These are phyloP conservation scores for Yamadazyma sp. DNA, from an alignment of 1,139 yeast genomes.

Conservation along the genomic window DNA sequence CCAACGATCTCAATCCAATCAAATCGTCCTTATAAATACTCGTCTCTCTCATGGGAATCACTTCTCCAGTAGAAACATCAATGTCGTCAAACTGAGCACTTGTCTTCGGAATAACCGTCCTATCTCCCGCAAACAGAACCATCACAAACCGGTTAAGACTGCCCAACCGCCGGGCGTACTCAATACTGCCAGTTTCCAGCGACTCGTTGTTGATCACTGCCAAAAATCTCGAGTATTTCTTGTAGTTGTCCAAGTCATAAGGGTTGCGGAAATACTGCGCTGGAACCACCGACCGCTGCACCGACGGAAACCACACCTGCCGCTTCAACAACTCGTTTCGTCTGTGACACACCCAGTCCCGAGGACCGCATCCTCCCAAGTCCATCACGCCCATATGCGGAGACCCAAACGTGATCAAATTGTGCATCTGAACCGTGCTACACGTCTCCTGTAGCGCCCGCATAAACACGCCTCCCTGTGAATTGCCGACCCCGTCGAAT, in stretches of 20 bases:
- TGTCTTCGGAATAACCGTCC: slow-evolving; percentile 70
- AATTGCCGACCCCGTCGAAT: slow-evolving; percentile 75
- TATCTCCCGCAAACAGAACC: slow-evolving; percentile 60
- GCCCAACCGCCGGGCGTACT: slow-evolving; percentile 44
- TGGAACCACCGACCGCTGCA: slow-evolving; percentile 61
- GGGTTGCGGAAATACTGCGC: slow-evolving; percentile 77
- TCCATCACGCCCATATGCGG: slow-evolving; percentile 81
- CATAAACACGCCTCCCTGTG: slow-evolving; percentile 79
- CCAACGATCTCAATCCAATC: slow-evolving; percentile 57
- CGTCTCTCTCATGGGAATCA: slow-evolving; percentile 51
- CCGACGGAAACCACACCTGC: slow-evolving; percentile 59
- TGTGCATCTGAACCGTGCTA: slow-evolving; percentile 45
- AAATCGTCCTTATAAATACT: slow-evolving; percentile 50
- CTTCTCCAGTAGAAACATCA: slow-evolving; percentile 41
- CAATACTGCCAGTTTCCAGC: slow-evolving; percentile 20
- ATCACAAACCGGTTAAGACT: slow-evolving; percentile 54
- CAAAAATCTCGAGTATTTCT: slow-evolving; percentile 52
- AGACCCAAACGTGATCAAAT: slow-evolving; percentile 72
- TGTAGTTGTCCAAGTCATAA: slow-evolving; percentile 44
- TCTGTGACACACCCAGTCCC: slow-evolving; percentile 61
- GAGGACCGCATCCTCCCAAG: slow-evolving; percentile 57
- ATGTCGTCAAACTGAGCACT: slow-evolving; percentile 66
- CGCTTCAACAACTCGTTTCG: slow-evolving; percentile 55
- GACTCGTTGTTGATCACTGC: slow-evolving; percentile 70
- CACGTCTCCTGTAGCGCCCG: slow-evolving; percentile 66